Evolutionary conservation across 495 filamentous ascomycete genomes (phyloP).

Genomic region (Daldinia childiae): DNA sequence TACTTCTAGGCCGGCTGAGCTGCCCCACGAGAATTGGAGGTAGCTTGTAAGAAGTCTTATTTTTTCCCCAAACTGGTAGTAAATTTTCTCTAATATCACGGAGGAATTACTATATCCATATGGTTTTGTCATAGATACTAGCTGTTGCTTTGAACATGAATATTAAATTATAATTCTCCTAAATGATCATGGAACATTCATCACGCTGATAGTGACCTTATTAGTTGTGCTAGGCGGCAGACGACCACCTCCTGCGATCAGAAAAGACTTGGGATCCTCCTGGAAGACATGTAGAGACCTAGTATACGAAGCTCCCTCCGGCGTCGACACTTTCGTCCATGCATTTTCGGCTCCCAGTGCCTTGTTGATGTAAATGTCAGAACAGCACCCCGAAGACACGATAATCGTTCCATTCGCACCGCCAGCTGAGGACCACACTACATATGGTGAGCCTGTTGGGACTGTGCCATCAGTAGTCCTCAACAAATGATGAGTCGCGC

Average conservation of each 20-base stretch:
- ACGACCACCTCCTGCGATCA: slow-evolving; percentile 56
- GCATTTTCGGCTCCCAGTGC: slow-evolving; percentile 60
- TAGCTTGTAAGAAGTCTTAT: too few relatives aligned
- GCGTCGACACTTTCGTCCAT: slow-evolving; percentile 62
- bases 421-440: slow-evolving; percentile 63
- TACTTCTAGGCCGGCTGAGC: neutral
- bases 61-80: too few relatives aligned
- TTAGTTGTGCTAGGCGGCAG: slow-evolving; percentile 56
- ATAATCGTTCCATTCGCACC: slow-evolving; percentile 67
- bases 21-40: neutral
- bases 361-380: slow-evolving; percentile 67
- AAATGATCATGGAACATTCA: slow-evolving; percentile 29
- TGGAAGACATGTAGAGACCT: slow-evolving; percentile 59
- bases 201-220: slow-evolving; percentile 54
- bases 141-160: neutral
- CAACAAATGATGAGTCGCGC: slow-evolving; percentile 55
- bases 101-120: too few relatives aligned
- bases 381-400: slow-evolving; percentile 61
- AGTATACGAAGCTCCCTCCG: slow-evolving; percentile 61
- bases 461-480: slow-evolving; percentile 54
- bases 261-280: slow-evolving; percentile 48
- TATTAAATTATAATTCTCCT: neutral
- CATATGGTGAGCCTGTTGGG: slow-evolving; percentile 65
- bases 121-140: too few relatives aligned
- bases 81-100: too few relatives aligned